Base-by-base conservation (phyloP, 495 filamentous ascomycete species). In the Penicillium odoratum region DNA sequence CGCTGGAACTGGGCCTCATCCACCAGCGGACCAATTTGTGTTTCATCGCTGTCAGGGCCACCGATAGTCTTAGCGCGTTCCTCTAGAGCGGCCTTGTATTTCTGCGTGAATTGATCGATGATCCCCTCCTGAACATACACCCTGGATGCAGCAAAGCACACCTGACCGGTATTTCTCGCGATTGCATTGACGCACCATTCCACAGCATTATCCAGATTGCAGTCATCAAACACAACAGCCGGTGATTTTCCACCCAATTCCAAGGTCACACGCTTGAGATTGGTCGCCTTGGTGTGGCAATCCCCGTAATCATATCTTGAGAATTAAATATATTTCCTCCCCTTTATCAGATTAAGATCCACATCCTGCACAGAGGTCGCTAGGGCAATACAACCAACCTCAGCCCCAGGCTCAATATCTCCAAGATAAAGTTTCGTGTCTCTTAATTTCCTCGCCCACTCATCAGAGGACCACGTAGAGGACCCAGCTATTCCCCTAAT, bases 1-100 rank as follows among this genome's bases (percentile, higher is more conserved):
- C 89, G 86, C 70, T 94, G 87, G 61, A 85, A 94, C 70, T 95
- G 92, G 6, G 89, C 66, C 69, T 93, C 76, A 38, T 88, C 91
- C 59, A 95, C 88, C 69, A 94, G 89, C 21, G 91, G 91, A 11
- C 21, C 33, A 2, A 56, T 28, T 2, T 26, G n/a, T 3, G 49
- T 52, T 0, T 5, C 6, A 8, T 42, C 18, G 2, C 25, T 25
- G 18, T 21, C 15, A 5, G 49, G 49, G 10, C 42, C 34, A 8
- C 33, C 49, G 33, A 52, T 25, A 5, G 30, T 43, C 10, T 49
- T 46, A 4, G 36, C 34, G 15, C 43, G 48, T 21, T 55, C 53
- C 34, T 54, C 26, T 21, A 56, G 16, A 10, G 31, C 34, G 16
- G 33, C 28, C 15, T 48, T 59, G 30, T 57, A 64, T 4, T 47